A percentile compares a stretch with the other conserved stretches of the same genome.
These are phyloP conservation scores for Colletotrichum neosansevieriae DNA, from an alignment of 2,329 filamentous ascomycete species.

Conservation along the genomic window DNA sequence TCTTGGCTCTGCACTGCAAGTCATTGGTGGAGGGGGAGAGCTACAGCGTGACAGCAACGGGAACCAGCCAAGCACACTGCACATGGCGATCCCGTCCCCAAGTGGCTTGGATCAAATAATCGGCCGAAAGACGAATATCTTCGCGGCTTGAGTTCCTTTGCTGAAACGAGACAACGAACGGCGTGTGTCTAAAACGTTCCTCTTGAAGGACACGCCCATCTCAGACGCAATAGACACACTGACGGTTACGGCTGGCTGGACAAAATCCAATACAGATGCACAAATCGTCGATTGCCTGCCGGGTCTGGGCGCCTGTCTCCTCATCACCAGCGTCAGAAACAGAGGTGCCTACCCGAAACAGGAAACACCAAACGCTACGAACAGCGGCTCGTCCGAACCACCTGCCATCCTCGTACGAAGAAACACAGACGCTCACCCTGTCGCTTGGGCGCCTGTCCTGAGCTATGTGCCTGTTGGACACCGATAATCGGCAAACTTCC, in stretches of 20 bases:
- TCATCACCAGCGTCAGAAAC: neutral
- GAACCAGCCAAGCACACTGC: constrained; percentile 18
- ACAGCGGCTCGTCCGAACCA: constrained; percentile 28
- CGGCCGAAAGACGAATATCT: constrained; percentile 31
- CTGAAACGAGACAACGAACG: constrained; percentile 19
- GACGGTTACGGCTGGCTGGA: neutral
- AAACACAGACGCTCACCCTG: neutral
- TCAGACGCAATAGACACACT: neutral
- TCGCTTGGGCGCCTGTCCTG: constrained; percentile 14
- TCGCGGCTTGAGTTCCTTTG: constrained; percentile 7
- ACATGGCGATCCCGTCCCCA: constrained; percentile 32
- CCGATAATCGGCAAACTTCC: constrained; percentile 32
- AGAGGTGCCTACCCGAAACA: constrained; percentile 22
- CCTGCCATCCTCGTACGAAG: constrained; percentile 21
- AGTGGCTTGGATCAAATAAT: constrained; percentile 25
- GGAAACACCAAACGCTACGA: constrained; percentile 12
- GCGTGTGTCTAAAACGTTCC: neutral
- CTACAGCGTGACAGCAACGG: constrained; percentile 3
- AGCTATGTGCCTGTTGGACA: constrained; percentile 14
- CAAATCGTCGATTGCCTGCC: neutral
- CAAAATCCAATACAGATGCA: neutral
- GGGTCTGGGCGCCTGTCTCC: neutral
- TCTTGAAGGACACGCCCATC: neutral
- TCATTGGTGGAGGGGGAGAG: constrained; percentile 18
- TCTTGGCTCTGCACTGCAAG: constrained; percentile 33